Evolutionary conservation across 352 stramenopile genomes (phyloP).

Genomic region (Phytophthora boehmeriae): DNA sequence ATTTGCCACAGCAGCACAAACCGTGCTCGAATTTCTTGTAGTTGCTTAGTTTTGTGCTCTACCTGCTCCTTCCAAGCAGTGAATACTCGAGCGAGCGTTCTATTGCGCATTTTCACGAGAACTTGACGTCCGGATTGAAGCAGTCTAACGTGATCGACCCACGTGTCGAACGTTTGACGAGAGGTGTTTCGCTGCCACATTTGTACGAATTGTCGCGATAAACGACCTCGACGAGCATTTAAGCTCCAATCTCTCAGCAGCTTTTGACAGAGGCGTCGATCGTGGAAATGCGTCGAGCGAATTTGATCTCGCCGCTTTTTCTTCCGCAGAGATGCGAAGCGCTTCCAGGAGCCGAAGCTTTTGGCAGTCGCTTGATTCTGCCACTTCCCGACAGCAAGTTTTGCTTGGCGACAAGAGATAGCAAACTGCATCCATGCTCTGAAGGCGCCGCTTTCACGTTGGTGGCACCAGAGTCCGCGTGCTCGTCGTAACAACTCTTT

Average conservation of each 20-base stretch:
- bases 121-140: slow-evolving; percentile 9
- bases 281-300: slow-evolving; percentile 20
- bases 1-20: slow-evolving; percentile 37
- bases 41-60: slow-evolving; percentile 8
- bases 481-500: slow-evolving; percentile 31
- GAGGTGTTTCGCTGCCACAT: slow-evolving; percentile 20
- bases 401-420: slow-evolving; percentile 8
- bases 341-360: slow-evolving; percentile 25
- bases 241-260: slow-evolving; percentile 8
- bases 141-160: slow-evolving; percentile 15
- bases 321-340: slow-evolving; percentile 16
- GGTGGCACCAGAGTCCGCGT: slow-evolving; percentile 36
- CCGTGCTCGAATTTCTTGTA: slow-evolving; percentile 33
- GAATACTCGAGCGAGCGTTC: slow-evolving; percentile 33
- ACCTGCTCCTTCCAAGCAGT: slow-evolving; percentile 45
- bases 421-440: slow-evolving; percentile 30
- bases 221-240: slow-evolving; percentile 3
- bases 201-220: slow-evolving; percentile 12
- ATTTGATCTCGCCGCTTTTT: slow-evolving; percentile 7
- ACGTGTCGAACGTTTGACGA: slow-evolving; percentile 18
- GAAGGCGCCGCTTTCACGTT: slow-evolving; percentile 42
- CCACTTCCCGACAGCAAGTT: slow-evolving; percentile 28
- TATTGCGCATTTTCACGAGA: slow-evolving; percentile 14
- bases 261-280: background rate
- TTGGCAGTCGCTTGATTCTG: slow-evolving; percentile 11